Evolutionary conservation across 495 filamentous ascomycete genomes (phyloP), one percentile per base, ranked within the genome.

Genomic region (Lasiosphaeriaceae sp.): DNA sequence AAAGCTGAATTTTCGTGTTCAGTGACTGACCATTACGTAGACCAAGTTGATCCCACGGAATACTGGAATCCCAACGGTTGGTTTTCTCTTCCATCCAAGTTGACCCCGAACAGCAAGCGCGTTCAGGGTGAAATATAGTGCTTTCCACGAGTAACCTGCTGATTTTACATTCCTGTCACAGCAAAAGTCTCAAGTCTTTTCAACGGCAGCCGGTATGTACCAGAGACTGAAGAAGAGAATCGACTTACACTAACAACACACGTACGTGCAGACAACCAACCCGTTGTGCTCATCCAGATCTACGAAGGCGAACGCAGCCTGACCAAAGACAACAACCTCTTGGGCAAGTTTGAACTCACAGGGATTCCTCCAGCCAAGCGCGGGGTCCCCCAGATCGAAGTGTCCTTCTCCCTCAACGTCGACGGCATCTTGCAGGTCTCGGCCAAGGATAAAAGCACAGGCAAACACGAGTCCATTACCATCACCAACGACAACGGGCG

Each of bases 251-350:
- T n/a, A n/a, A n/a, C n/a, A n/a, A n/a, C n/a, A n/a, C n/a, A n/a
- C n/a, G n/a, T n/a, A n/a, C n/a, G n/a, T n/a, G n/a, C n/a, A n/a
- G 92, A 97, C 67, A 96, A 96, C 83, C 92, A 96, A 74, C 89
- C 90, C 35, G 85, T 90, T 23, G 90, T 96, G 66, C 76, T 92
- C 68, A 95, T 97, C 73, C 89, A 95, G 74, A 90, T 97, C 67
- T 97, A 79, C 69, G 92, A 97, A 79, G 92, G 92, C 64, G 92
- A 97, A 71, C 88, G 92, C 64, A 80, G 89, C 12, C 84, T 96
- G 84, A 92, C 90, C 55, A 90, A 92, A 76, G 86, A 92, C 69
- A 95, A 95, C 81, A 96, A 96, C 78, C 72, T 91, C 45, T 83
- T 97, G 61, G 92, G 92, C 77, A 92, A 92, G 75, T 96, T 97